Conservation (phyloP, 768 basidiomycete species). For the Fistulinella prunicolor region DNA sequence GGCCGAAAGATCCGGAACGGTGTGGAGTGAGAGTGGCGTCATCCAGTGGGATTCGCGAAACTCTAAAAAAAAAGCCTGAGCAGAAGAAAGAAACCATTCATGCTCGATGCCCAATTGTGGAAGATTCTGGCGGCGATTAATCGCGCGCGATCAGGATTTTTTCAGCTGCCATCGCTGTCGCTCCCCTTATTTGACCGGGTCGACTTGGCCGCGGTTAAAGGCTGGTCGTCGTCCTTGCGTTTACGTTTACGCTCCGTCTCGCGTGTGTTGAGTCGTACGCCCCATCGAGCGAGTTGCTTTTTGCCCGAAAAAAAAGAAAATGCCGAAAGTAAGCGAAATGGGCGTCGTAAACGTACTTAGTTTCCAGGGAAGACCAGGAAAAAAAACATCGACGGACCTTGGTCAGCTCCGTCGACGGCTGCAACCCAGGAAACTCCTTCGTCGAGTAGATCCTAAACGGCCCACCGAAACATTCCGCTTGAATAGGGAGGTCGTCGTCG, state of each 20-base stretch:
- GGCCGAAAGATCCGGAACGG: no score
- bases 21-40: no score
- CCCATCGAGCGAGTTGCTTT: constrained; percentile 35
- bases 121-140: no score
- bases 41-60: no score
- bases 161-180: constrained; percentile 27
- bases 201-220: constrained; percentile 4
- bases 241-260: constrained; percentile 37
- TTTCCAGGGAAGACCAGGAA: no score
- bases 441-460: constrained; percentile 70
- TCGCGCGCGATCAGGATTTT: no score
- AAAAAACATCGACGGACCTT: constrained; percentile 36
- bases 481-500: constrained; percentile 38
- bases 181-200: constrained; percentile 13
- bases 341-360: no score
- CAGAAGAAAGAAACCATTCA: no score
- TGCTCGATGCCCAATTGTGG: no score
- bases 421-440: constrained; percentile 70
- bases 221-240: constrained; percentile 22
- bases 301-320: no score
- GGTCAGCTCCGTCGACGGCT: constrained; percentile 66
- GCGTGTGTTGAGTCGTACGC: constrained; percentile 36
- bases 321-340: not conserved
- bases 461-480: constrained; percentile 66
- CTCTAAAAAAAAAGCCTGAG: no score